phyloP scores from a whole-genome alignment of 805 yeast genomes.

The Myxozyma geophila region DNA sequence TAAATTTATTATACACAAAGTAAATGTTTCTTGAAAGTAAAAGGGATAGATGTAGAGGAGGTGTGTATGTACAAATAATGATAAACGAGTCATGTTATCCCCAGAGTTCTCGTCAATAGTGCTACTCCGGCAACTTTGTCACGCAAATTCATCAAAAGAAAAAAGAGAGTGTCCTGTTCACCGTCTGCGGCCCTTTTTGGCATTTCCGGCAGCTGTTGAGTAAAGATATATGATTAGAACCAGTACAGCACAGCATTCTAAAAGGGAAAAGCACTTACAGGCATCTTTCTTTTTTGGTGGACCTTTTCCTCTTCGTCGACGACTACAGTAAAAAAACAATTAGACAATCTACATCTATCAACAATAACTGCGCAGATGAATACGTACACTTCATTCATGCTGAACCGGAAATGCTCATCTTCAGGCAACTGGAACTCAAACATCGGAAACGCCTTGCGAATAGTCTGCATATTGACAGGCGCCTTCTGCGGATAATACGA shows the following conservation, averaged over 20 bases:
- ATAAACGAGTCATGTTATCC: too few relatives aligned
- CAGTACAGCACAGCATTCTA: not conserved
- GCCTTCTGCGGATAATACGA: constrained; percentile 76
- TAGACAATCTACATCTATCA: not conserved
- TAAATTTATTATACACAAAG: constrained; percentile 1
- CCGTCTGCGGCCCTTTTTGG: constrained; percentile 1
- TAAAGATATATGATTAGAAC: not conserved
- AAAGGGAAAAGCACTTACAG: constrained; percentile 7
- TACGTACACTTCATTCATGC: constrained; percentile 53
- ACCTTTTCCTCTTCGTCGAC: constrained; percentile 39
- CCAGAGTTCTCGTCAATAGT: not conserved
- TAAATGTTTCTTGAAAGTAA: not conserved
- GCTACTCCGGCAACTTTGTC: not conserved
- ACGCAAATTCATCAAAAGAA: not conserved
- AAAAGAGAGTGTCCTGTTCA: not conserved
- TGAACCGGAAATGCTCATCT: constrained; percentile 65
- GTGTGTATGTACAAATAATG: not conserved
- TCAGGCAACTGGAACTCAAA: constrained; percentile 64
- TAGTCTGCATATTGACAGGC: constrained; percentile 57
- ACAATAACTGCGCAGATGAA: not conserved
- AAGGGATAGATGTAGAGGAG: not conserved
- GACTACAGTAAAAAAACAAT: constrained; percentile 16
- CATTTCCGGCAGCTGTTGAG: not conserved
- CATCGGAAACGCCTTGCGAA: constrained; percentile 57
- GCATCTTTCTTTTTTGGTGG: constrained; percentile 38